Evolutionary conservation across 176 grass and related monocot species (phyloP), one percentile per base, ranked within the genome.

Genomic region (Chloris gayana): DNA sequence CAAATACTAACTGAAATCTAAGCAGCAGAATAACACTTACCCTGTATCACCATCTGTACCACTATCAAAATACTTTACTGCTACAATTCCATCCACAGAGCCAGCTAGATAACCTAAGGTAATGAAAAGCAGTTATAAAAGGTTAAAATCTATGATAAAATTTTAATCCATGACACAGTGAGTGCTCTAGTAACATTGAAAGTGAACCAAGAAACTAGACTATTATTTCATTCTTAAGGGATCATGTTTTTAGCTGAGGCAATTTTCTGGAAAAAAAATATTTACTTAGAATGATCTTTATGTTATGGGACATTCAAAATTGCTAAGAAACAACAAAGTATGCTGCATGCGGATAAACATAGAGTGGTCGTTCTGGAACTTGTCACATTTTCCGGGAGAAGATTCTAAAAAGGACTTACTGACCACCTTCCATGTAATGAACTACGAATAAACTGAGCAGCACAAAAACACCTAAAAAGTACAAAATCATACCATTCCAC

Each of bases 21-120:
- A 72, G 5, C n/a, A 80, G 70, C 57, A 83, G 17, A 37, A 88
- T 76, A 10, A 78, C 85, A 90, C 78, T 85, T 80, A 96, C 87
- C 93, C 82, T 41, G 66, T 84, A 45, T 88, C 82, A 67, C 34
- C 47, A 72, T 84, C 77, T 22, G 75, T 87, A 34, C 51, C 56
- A 53, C 38, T 53, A 77, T 96, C 82, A 87, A 90, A 79, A 75
- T 92, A 88, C 46, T 96, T 90, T 49, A 96, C 17, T 33, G 82
- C 85, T 82, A 92, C 93, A 69, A 22, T 64, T 33, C 93, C 90
- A 72, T 90, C 87, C 11, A 90, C 68, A 61, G 87, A 89, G 35
- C 87, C 93, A 30, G 59, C 70, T 11, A 57, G 67, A 56, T 90
- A 96, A 70, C 90, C 93, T 96, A 80, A 51, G 25, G 10, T 45